A percentile compares a stretch with the other conserved stretches of the same genome.
These are phyloP conservation scores for Umbellularia californica DNA, from an alignment of 164 flowering plant genomes.

Conservation along the genomic window DNA sequence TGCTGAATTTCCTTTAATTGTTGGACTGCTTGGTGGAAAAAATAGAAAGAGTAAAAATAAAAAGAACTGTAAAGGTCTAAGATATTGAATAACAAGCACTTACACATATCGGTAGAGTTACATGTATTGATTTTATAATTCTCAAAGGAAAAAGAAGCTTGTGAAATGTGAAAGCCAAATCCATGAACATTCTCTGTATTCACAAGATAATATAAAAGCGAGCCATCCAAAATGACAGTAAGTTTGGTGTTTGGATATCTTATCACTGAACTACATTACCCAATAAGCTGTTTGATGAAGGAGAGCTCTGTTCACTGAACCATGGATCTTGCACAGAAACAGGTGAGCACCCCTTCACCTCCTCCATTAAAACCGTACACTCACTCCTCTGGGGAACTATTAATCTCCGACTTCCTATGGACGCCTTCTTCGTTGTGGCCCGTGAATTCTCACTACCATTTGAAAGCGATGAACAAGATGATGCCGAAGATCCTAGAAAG, in stretches of 20 bases:
- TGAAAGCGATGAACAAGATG: conserved; percentile 33
- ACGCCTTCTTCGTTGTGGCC: conserved; percentile 13
- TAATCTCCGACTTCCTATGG: conserved; percentile 16
- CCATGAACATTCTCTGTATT: background rate
- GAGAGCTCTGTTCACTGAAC: conserved; percentile 83
- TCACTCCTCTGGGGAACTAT: conserved; percentile 27
- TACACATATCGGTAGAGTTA: background rate
- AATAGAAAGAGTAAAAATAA: background rate
- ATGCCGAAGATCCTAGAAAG: conserved; percentile 21
- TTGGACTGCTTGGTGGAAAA: background rate
- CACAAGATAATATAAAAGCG: background rate
- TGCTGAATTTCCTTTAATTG: background rate
- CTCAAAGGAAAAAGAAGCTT: background rate
- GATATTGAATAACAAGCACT: background rate
- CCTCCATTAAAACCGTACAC: conserved; percentile 25
- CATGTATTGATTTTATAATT: background rate
- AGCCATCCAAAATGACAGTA: background rate
- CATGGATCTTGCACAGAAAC: conserved; percentile 77
- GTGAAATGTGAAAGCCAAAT: background rate
- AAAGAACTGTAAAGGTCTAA: background rate
- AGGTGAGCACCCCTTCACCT: conserved; percentile 51
- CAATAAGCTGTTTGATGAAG: conserved; percentile 78
- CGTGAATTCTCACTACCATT: conserved; percentile 35
- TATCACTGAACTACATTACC: conserved; percentile 36
- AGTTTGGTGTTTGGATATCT: conserved; percentile 11